Evolutionary conservation across 1,284 basidiomycete species (phyloP).

Genomic region (Ustilago sp.): DNA sequence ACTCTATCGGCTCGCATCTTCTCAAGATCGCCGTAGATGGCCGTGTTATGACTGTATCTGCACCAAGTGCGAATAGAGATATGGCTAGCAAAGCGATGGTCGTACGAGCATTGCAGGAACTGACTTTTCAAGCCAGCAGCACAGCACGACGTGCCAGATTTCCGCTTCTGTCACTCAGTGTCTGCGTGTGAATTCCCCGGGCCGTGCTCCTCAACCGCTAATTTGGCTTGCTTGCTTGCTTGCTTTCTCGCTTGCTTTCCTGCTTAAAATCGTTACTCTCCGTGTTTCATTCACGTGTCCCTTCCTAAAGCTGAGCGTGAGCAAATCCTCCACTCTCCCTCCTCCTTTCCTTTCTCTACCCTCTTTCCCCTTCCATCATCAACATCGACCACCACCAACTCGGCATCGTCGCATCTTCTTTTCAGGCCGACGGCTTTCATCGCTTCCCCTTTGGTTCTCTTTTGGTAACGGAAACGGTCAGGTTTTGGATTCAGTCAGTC

Average conservation of each 20-base stretch:
- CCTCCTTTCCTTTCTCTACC: not conserved
- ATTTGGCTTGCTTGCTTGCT: too few species aligned
- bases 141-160: not conserved
- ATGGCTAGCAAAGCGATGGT: not conserved
- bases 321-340: not conserved
- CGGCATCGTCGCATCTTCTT: not conserved
- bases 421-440: conserved; percentile 3
- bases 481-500: conserved; percentile 1
- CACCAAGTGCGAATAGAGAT: too few species aligned
- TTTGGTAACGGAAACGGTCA: conserved; percentile 4
- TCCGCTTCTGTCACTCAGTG: not conserved
- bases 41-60: too few species aligned
- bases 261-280: not conserved
- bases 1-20: not conserved
- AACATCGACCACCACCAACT: not conserved
- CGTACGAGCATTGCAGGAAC: not conserved
- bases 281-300: conserved; percentile 2
- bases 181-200: not conserved
- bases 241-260: too few species aligned
- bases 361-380: not conserved
- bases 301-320: not conserved
- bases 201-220: not conserved
- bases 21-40: not conserved
- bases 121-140: not conserved
- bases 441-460: not conserved